phyloP scores from a whole-genome alignment of 164 flowering plant genomes.

The Saururus chinensis region DNA sequence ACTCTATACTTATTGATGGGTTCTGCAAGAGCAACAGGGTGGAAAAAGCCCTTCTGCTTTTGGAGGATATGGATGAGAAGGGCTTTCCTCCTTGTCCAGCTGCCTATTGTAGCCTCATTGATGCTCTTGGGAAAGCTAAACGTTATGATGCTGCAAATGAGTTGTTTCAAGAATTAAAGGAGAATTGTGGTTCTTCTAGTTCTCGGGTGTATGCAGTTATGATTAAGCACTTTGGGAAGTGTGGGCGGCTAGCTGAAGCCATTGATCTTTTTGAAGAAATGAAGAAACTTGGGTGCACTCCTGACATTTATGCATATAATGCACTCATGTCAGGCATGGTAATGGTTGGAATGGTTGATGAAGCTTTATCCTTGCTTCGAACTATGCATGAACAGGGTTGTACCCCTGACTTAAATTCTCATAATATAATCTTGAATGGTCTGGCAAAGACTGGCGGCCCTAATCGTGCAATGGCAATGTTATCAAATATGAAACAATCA shows the following conservation, averaged over 20 bases:
- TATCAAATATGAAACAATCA: slow-evolving; percentile 60
- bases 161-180: slow-evolving; percentile 80
- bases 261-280: slow-evolving; percentile 82
- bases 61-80: slow-evolving; percentile 98
- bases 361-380: slow-evolving; percentile 65
- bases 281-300: slow-evolving; percentile 62
- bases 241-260: slow-evolving; percentile 70
- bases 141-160: slow-evolving; percentile 88
- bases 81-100: slow-evolving; percentile 91
- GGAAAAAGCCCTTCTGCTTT: slow-evolving; percentile 74
- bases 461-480: slow-evolving; percentile 63
- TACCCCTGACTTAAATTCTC: slow-evolving; percentile 69
- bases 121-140: slow-evolving; percentile 73
- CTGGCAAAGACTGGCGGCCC: slow-evolving; percentile 75
- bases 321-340: slow-evolving; percentile 97
- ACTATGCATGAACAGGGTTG: slow-evolving; percentile 81
- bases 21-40: slow-evolving; percentile 79
- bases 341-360: slow-evolving; percentile 73
- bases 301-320: slow-evolving; percentile 86
- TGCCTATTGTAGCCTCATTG: slow-evolving; percentile 91
- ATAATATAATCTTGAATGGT: slow-evolving; percentile 83
- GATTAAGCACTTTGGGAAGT: slow-evolving; percentile 89
- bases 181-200: slow-evolving; percentile 78
- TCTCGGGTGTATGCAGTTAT: slow-evolving; percentile 89
- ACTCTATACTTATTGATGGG: slow-evolving; percentile 92